Conservation (phyloP, 257 asterid species). For the Lycium barbarum region DNA sequence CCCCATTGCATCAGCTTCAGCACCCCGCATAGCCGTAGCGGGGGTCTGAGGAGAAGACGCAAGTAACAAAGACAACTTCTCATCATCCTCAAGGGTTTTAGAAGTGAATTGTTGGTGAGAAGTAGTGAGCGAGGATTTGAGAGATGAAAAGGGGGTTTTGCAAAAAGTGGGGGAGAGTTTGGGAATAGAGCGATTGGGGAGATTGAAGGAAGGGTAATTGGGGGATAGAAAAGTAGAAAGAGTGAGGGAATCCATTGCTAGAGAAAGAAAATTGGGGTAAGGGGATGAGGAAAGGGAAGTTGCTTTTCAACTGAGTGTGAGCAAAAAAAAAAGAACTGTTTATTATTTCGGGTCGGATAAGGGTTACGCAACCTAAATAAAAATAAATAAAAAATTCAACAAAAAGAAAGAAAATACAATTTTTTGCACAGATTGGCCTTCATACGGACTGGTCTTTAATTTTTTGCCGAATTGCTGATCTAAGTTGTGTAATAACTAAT, state of each 20-base stretch:
- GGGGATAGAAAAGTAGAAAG: conserved; percentile 59
- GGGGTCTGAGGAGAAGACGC: conserved; percentile 62
- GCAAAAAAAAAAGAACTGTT: background rate
- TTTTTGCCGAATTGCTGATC: no score
- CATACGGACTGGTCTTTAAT: no score
- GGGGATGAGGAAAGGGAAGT: conserved; percentile 26
- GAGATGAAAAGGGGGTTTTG: conserved; percentile 33
- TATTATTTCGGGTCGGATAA: conserved; percentile 21
- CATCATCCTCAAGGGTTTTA: conserved; percentile 39
- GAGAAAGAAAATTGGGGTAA: conserved; percentile 30
- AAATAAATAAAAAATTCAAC: no score
- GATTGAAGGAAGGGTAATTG: conserved; percentile 15
- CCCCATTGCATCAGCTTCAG: conserved; percentile 84
- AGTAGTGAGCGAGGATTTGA: conserved; percentile 33
- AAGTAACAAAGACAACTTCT: conserved; percentile 47
- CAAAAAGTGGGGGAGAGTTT: background rate
- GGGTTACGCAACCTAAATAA: background rate
- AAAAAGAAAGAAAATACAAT: no score
- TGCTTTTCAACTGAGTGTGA: background rate
- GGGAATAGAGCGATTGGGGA: background rate
- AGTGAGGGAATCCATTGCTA: conserved; percentile 63
- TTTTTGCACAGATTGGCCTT: no score
- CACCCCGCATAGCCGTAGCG: conserved; percentile 68
- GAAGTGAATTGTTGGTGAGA: conserved; percentile 40
- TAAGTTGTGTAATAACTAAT: no score